These are phyloP conservation scores for Leptographium wingfieldii DNA, from an alignment of 2,329 filamentous ascomycete species.

Conservation along the genomic window DNA sequence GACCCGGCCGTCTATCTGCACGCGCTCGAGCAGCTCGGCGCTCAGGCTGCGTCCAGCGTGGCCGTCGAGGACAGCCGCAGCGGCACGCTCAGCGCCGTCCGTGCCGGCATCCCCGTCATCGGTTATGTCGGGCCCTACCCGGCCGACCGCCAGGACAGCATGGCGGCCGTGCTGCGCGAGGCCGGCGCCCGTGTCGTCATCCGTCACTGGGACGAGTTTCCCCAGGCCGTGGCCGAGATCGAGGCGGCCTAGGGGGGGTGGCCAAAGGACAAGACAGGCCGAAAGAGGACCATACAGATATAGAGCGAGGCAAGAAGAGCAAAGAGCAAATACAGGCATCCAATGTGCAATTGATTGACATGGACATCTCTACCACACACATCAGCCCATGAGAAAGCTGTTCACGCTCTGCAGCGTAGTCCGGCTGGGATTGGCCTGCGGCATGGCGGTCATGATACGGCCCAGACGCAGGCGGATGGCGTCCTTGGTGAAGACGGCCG, in stretches of 20 bases:
- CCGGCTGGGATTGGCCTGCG: conserved; percentile 71
- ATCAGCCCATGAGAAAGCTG: conserved; percentile 64
- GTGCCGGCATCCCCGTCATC: conserved; percentile 68
- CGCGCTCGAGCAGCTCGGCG: conserved; percentile 61
- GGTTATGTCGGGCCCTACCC: conserved; percentile 76
- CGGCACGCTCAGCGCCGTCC: conserved; percentile 59
- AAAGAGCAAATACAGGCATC: background rate
- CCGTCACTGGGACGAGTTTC: conserved; percentile 45
- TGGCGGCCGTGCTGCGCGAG: conserved; percentile 47
- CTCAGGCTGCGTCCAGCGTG: conserved; percentile 57
- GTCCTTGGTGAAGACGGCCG: conserved; percentile 48
- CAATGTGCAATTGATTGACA: background rate
- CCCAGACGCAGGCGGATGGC: conserved; percentile 66
- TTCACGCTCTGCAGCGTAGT: conserved; percentile 86
- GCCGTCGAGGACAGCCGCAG: conserved; percentile 85
- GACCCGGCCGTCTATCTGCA: conserved; percentile 80
- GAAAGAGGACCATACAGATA: background rate
- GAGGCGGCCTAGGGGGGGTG: conserved; percentile 22
- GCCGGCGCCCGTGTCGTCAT: conserved; percentile 53
- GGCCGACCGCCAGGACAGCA: conserved; percentile 47
- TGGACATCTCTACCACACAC: background rate
- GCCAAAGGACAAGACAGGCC: background rate
- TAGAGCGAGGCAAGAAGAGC: too few species aligned
- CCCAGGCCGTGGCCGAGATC: conserved; percentile 31
- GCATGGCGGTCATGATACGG: conserved; percentile 69